Evolutionary conservation across 768 basidiomycete genomes (phyloP).

Genomic region (Termitomyces sp.): DNA sequence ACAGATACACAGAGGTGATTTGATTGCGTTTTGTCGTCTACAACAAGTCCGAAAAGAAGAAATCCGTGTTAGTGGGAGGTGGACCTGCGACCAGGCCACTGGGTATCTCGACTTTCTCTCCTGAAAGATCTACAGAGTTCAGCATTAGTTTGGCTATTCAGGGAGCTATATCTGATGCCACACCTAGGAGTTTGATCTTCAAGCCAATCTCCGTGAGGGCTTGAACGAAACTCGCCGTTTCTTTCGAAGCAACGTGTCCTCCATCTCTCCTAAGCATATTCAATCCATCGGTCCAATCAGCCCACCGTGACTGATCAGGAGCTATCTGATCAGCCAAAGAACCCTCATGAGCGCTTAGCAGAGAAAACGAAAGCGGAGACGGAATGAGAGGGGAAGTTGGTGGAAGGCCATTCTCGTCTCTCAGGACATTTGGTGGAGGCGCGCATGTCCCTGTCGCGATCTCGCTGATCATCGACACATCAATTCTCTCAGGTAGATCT

Average conservation of each 20-base stretch:
- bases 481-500: conserved; percentile 84
- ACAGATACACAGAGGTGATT: not conserved
- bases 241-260: conserved; percentile 78
- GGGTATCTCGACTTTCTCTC: conserved; percentile 88
- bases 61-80: conserved; percentile 76
- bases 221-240: conserved; percentile 84
- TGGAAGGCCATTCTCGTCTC: conserved; percentile 58
- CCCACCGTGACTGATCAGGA: conserved; percentile 74
- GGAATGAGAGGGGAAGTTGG: conserved; percentile 47
- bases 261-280: conserved; percentile 83
- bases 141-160: not conserved
- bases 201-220: conserved; percentile 88
- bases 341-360: conserved; percentile 66
- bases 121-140: conserved; percentile 64
- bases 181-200: conserved; percentile 86
- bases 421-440: conserved; percentile 60
- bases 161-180: conserved; percentile 17
- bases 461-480: conserved; percentile 75
- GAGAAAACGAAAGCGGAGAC: conserved; percentile 73
- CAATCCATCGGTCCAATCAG: conserved; percentile 93
- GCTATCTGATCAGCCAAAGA: conserved; percentile 78
- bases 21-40: conserved; percentile 14
- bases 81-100: conserved; percentile 73
- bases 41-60: conserved; percentile 75
- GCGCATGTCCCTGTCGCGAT: conserved; percentile 73